A percentile compares a stretch with the other conserved stretches of the same genome.
Conservation (phyloP, 1,284 basidiomycete species). For the Trametes pubescens region DNA sequence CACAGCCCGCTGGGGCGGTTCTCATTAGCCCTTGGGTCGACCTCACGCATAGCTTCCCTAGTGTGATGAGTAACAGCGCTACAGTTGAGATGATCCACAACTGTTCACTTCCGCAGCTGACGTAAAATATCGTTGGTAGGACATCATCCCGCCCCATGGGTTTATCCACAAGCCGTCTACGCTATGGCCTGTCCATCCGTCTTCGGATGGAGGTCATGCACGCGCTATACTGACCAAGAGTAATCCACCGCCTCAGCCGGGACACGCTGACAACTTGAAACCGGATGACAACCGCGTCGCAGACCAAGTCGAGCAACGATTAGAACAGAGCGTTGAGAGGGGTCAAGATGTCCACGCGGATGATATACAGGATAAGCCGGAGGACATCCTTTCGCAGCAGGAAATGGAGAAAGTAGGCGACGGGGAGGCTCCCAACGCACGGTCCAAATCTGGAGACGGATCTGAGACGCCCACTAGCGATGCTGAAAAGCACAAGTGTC, state of each 20-base stretch:
- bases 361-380: conserved; percentile 34
- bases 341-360: conserved; percentile 31
- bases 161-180: conserved; percentile 67
- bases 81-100: conserved; percentile 58
- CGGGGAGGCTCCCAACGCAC: background rate
- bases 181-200: conserved; percentile 60
- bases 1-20: conserved; percentile 79
- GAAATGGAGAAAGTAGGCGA: conserved; percentile 46
- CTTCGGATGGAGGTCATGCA: conserved; percentile 46
- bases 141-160: conserved; percentile 69
- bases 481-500: conserved; percentile 1
- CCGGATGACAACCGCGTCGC: conserved; percentile 44
- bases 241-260: conserved; percentile 57
- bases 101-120: conserved; percentile 40
- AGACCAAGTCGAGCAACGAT: conserved; percentile 35
- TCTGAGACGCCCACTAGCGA: background rate
- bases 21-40: conserved; percentile 87
- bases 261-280: conserved; percentile 57
- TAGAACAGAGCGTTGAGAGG: conserved; percentile 27
- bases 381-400: conserved; percentile 44
- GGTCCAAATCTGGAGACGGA: background rate
- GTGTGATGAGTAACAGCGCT: conserved; percentile 75
- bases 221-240: conserved; percentile 49
- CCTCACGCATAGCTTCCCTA: conserved; percentile 86
- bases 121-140: conserved; percentile 48